Evolutionary conservation across 2,329 filamentous ascomycete species (phyloP).

Genomic region (Exophiala calicioides): DNA sequence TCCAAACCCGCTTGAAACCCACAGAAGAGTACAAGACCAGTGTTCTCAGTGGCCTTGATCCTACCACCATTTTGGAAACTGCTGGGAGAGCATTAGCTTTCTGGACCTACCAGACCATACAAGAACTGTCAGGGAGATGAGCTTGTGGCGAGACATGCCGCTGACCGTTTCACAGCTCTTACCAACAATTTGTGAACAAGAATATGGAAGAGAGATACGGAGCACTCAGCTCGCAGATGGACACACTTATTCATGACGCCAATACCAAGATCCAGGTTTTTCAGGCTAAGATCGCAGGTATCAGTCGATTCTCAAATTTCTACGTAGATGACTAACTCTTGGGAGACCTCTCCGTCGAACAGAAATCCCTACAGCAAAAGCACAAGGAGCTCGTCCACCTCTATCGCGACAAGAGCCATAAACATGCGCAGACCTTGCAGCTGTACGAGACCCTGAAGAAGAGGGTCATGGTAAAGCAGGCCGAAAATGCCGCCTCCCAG

Average conservation of each 20-base stretch:
- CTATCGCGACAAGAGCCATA: conserved; percentile 70
- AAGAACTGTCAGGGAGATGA: conserved; percentile 66
- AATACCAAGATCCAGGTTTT: conserved; percentile 70
- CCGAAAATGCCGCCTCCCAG: conserved; percentile 58
- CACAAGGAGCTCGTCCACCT: conserved; percentile 69
- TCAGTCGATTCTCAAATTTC: conserved; percentile 4
- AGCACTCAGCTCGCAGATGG: conserved; percentile 64
- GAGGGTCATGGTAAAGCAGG: conserved; percentile 55
- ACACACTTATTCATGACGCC: conserved; percentile 72
- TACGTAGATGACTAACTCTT: conserved; percentile 34
- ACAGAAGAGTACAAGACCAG: conserved; percentile 89
- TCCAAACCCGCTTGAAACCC: conserved; percentile 70
- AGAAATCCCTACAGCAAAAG: conserved; percentile 65
- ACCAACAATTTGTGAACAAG: conserved; percentile 74
- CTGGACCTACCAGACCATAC: conserved; percentile 81
- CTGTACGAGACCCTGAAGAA: conserved; percentile 60
- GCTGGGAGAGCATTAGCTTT: conserved; percentile 76
- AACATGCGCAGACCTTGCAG: conserved; percentile 67
- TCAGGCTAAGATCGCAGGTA: conserved; percentile 65
- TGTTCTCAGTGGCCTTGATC: conserved; percentile 78
- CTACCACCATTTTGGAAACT: conserved; percentile 82
- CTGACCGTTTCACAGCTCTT: conserved; percentile 56
- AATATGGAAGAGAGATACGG: conserved; percentile 72
- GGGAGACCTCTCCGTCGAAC: conserved; percentile 60
- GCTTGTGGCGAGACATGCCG: not conserved